Evolutionary conservation across 2,329 filamentous ascomycete genomes (phyloP).

Genomic region (Elsinoe australis): DNA sequence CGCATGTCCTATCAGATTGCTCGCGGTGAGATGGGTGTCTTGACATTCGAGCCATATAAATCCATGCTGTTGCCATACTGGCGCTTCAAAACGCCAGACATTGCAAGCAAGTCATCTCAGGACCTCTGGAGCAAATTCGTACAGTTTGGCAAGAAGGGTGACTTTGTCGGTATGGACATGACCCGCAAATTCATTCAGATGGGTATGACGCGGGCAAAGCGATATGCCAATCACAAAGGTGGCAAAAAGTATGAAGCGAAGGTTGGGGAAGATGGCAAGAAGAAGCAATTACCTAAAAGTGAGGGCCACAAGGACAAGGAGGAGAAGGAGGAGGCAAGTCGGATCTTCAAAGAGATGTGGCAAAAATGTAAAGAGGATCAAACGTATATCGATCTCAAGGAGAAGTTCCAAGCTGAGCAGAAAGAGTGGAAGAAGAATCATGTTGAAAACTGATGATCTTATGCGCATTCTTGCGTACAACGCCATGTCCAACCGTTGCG

Average conservation of each 20-base stretch:
- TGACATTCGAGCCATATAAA: constrained; percentile 59
- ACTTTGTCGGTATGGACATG: constrained; percentile 61
- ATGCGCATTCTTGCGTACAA: too few species aligned
- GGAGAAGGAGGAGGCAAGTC: constrained; percentile 46
- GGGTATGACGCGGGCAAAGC: constrained; percentile 55
- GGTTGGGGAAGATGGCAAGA: constrained; percentile 42
- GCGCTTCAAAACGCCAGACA: constrained; percentile 49
- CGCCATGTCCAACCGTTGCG: too few species aligned
- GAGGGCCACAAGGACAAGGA: constrained; percentile 38
- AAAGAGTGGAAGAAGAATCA: constrained; percentile 33
- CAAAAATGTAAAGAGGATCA: constrained; percentile 39
- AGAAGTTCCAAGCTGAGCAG: constrained; percentile 43
- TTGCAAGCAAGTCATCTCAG: constrained; percentile 45
- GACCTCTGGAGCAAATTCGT: constrained; percentile 46
- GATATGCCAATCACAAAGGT: constrained; percentile 51
- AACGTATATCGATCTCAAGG: constrained; percentile 40
- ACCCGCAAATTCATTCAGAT: constrained; percentile 57
- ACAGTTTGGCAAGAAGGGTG: constrained; percentile 43
- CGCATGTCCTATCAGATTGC: constrained; percentile 50
- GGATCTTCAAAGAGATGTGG: constrained; percentile 45
- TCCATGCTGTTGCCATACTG: constrained; percentile 51
- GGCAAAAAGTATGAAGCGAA: constrained; percentile 31
- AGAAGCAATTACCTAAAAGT: constrained; percentile 38
- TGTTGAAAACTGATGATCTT: not conserved
- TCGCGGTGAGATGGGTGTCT: constrained; percentile 53